Conservation (phyloP, 768 basidiomycete genomes). For the Lactifluus hygrophoroides region DNA sequence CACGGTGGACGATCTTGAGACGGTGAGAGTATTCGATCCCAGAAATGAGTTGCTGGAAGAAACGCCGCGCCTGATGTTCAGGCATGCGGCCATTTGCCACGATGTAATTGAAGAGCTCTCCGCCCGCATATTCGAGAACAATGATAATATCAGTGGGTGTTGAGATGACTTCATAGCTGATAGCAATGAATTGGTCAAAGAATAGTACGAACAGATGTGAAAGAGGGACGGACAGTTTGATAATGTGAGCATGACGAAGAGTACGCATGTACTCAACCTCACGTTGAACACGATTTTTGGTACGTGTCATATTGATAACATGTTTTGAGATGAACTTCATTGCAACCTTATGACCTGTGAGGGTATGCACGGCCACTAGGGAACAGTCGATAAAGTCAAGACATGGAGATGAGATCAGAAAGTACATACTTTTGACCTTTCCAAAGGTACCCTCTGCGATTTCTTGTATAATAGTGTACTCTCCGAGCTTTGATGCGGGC, state of each 20-base stretch:
- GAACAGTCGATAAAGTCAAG: constrained; percentile 14
- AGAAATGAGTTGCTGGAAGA: constrained; percentile 98
- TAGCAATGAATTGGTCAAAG: background rate
- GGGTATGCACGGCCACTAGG: constrained; percentile 84
- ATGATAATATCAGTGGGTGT: constrained; percentile 96
- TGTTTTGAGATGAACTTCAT: constrained; percentile 98
- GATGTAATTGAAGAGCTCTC: constrained; percentile 98
- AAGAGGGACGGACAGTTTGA: constrained; percentile 73
- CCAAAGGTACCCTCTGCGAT: constrained; percentile 97
- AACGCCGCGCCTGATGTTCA: constrained; percentile 78
- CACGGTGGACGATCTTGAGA: constrained; percentile 95
- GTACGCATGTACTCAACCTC: constrained; percentile 97
- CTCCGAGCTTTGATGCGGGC: constrained; percentile 72
- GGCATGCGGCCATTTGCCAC: constrained; percentile 89
- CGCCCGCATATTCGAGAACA: constrained; percentile 93
- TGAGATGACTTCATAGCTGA: constrained; percentile 81
- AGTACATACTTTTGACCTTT: constrained; percentile 90
- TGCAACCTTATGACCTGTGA: constrained; percentile 93
- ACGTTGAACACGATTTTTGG: constrained; percentile 83
- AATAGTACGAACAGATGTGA: constrained; percentile 11
- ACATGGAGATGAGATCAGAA: background rate
- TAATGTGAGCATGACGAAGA: constrained; percentile 91
- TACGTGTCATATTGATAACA: constrained; percentile 85
- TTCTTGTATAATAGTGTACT: constrained; percentile 81
- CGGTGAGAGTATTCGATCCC: constrained; percentile 96